Conservation (phyloP, 2,329 filamentous ascomycete genomes). For the Pyricularia sp. region DNA sequence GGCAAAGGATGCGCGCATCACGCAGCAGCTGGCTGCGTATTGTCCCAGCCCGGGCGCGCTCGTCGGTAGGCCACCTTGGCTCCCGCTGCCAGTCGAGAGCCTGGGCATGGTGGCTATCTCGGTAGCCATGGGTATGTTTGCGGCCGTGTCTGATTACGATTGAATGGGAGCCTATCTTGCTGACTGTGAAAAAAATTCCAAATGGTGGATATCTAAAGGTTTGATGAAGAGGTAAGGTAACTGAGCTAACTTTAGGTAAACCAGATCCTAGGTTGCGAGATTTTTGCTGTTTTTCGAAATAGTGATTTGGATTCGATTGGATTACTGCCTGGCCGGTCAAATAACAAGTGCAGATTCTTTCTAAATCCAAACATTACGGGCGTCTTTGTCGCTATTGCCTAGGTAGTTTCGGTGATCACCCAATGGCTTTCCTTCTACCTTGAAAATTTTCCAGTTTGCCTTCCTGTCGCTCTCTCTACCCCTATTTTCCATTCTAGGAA, state of each 20-base stretch:
- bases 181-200: neutral
- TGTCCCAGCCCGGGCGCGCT: slow-evolving; percentile 2
- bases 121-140: neutral
- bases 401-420: neutral
- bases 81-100: neutral
- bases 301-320: neutral
- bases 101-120: neutral
- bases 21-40: neutral
- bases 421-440: neutral
- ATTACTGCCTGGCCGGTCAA: neutral
- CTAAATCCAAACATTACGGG: neutral
- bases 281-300: neutral
- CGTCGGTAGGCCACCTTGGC: neutral
- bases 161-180: neutral
- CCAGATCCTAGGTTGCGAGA: neutral
- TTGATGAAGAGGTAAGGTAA: neutral
- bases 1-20: slow-evolving; percentile 3
- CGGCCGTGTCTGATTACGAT: neutral
- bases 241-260: neutral
- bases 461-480: too few relatives aligned
- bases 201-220: neutral
- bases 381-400: neutral
- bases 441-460: neutral
- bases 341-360: neutral
- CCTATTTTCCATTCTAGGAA: neutral